Evolutionary conservation across 73 alveolate species (phyloP).

Genomic region (Uronychia setigera): DNA sequence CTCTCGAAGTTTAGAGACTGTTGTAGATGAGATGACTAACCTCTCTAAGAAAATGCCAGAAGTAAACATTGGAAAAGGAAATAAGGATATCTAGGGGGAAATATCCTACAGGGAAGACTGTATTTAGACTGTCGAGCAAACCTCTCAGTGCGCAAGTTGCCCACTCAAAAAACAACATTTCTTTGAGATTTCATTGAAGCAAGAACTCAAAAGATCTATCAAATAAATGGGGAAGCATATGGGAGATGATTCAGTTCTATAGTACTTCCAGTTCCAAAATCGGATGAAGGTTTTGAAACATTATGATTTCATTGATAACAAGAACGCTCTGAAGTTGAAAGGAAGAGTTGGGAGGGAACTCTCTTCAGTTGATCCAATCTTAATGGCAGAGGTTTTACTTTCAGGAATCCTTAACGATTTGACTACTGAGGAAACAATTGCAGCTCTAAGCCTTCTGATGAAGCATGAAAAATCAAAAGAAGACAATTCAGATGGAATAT

Average conservation of each 20-base stretch:
- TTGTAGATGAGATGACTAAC: not conserved
- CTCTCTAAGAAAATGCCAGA: constrained; percentile 7
- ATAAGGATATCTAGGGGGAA: not conserved
- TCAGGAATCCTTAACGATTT: constrained; percentile 68
- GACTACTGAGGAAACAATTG: constrained; percentile 63
- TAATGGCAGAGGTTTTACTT: constrained; percentile 75
- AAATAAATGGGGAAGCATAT: not conserved
- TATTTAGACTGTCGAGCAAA: not conserved
- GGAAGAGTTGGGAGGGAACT: constrained; percentile 79
- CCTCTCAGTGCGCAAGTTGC: not conserved
- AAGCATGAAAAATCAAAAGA: constrained; percentile 12
- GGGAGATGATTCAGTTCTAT: not conserved
- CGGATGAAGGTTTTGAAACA: constrained; percentile 53
- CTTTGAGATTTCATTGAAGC: not conserved
- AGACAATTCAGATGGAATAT: constrained; percentile 21
- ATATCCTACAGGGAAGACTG: not conserved
- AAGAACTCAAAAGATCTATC: not conserved
- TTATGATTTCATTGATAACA: constrained; percentile 68
- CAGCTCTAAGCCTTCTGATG: constrained; percentile 41
- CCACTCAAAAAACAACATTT: constrained; percentile 1
- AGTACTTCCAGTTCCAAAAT: constrained; percentile 27
- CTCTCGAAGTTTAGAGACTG: not conserved
- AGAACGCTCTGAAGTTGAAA: constrained; percentile 60
- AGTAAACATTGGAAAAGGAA: constrained; percentile 1
- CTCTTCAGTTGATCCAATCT: constrained; percentile 66